Evolutionary conservation across 2,329 filamentous ascomycete species (phyloP), one percentile per base, ranked within the genome.

Genomic region (Pseudogymnoascus sp.): DNA sequence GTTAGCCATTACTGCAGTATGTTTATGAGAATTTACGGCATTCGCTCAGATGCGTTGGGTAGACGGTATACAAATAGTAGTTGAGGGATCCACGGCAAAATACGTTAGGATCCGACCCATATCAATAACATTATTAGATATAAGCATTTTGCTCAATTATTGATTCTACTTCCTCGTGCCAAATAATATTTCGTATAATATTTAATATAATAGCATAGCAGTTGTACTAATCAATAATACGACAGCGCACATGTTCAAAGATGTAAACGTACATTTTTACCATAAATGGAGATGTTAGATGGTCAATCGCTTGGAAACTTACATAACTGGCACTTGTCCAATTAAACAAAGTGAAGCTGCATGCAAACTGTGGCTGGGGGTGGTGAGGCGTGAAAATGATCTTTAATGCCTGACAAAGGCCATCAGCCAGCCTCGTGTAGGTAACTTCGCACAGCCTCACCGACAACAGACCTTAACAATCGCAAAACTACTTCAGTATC

Each of bases 111-210:
- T 56, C 25, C 2, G 9, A 3, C 11, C 49, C 21, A 5, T 14
- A 56, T 56, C 28, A 25, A 21, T 1, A 34, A 5, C 16, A 16
- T 18, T 18, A 16, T 5, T n/a, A 42, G 40, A 18, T 18, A 5
- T 21, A 43, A 40, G 6, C 37, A 40, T 40, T 40, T 40, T 40
- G n/a, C 14, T 42, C 7, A 8, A 2, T 46, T 46, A 12, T 23
- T 23, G 23, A 23, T 23, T 46, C 11, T 14, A 14, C 83, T 11
- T 42, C 3, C 38, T 18, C 9, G 1, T 7, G 7, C 38, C 3
- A 21, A 9, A 42, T 11, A 42, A 21, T 5, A 21, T 21, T 42
- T 21, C 16, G 2, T 36, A 14, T 6, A 36, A 21, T 42, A 21
- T 21, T 7, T n/a, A 18, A 12, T 16, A 8, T 6, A 31, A 31